A percentile compares a stretch with the other conserved stretches of the same genome.
Evolutionary conservation across 2,329 filamentous ascomycete species (phyloP).

Genomic region (Alternaria metachromatica): DNA sequence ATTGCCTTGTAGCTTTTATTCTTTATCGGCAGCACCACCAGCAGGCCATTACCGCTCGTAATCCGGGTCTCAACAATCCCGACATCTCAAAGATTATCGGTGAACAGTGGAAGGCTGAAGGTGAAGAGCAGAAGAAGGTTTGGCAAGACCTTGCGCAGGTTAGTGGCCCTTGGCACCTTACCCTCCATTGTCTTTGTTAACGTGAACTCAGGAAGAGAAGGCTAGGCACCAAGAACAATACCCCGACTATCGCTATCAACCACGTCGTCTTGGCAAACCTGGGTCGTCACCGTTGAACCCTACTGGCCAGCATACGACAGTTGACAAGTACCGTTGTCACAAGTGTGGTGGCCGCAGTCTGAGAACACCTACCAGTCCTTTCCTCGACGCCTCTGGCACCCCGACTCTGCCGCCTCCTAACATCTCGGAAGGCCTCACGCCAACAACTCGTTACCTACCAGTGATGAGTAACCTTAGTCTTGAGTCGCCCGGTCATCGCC

Average conservation of each 20-base stretch:
- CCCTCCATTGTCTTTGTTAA: constrained; percentile 18
- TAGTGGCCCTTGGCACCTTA: constrained; percentile 23
- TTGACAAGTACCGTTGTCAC: constrained; percentile 63
- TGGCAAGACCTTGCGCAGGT: constrained; percentile 92
- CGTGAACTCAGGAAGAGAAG: constrained; percentile 75
- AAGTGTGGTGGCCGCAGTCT: constrained; percentile 76
- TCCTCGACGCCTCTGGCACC: constrained; percentile 52
- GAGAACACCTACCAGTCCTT: constrained; percentile 67
- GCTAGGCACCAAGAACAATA: constrained; percentile 86
- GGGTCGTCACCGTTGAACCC: constrained; percentile 48
- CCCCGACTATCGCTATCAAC: constrained; percentile 93
- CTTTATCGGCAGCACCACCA: constrained; percentile 95
- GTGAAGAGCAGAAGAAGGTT: constrained; percentile 75
- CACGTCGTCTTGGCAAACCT: constrained; percentile 61
- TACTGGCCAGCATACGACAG: constrained; percentile 42
- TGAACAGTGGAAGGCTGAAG: constrained; percentile 83
- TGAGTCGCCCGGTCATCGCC: constrained; percentile 43
- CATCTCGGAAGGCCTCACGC: constrained; percentile 38
- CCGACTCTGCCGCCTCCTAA: constrained; percentile 51
- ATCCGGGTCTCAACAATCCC: constrained; percentile 91
- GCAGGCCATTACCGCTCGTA: constrained; percentile 76
- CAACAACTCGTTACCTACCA: constrained; percentile 44
- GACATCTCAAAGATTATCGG: constrained; percentile 98
- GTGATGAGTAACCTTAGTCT: constrained; percentile 52
- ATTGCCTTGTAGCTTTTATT: constrained; percentile 80